Evolutionary conservation across 2,329 filamentous ascomycete genomes (phyloP), one percentile per base, ranked within the genome.

Genomic region (Periconia sp.): DNA sequence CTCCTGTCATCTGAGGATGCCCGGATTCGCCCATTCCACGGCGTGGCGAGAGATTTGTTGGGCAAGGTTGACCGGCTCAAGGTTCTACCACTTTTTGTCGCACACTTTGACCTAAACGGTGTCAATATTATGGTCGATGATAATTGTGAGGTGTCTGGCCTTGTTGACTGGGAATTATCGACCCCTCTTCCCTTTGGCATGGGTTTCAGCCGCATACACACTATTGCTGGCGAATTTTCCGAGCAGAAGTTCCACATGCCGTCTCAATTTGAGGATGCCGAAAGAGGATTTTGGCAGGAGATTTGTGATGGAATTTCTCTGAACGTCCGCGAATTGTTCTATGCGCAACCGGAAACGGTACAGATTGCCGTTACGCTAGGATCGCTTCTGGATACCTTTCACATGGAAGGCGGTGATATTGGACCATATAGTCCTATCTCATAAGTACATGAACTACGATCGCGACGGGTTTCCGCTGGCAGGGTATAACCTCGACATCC

Each of bases 161-260:
- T 56, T 29, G 36, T 56, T 16, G 50, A 56, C 35, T 56, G 47
- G 50, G 52, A 54, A 42, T 26, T 49, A 28, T 49, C 50, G 13
- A 43, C 30, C 18, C 38, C 30, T 26, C 46, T 54, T 34, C 52
- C 52, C 19, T 56, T 54, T 40, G 43, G 50, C 21, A 54, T 56
- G 47, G 50, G 37, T 16, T 42, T 53, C 26, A 1, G 39, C 37
- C 43, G 48, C 16, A 34, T 52, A 23, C 36, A 45, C 25, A 48
- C 34, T n/a, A n/a, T n/a, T n/a, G n/a, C n/a, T n/a, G 38, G 43
- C 43, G 43, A 41, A 21, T 46, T 36, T 41, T 46, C 43, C 19
- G 31, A 41, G 31, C 24, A 36, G 15, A 41, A 46, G 32, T 41
- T 46, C 19, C 19, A 46, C 17, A 46, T 46, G 24, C 36, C 43